Conservation (phyloP, 768 basidiomycete species). For the Russula dissimulans region DNA sequence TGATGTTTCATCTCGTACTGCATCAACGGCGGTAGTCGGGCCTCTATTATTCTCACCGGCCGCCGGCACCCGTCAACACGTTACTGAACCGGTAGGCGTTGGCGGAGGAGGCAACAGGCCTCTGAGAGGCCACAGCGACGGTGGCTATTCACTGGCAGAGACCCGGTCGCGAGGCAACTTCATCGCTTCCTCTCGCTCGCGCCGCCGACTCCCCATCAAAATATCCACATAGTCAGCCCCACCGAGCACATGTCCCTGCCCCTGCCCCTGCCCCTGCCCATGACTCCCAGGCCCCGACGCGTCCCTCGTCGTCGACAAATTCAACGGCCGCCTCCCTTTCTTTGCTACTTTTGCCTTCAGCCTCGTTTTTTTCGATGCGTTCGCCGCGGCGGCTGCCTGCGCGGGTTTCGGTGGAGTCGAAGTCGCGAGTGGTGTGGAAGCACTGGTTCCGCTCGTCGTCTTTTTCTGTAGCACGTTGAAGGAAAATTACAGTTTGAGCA, state of each 20-base stretch:
- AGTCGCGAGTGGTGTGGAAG: neutral
- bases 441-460: conserved; percentile 1
- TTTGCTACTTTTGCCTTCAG: conserved; percentile 26
- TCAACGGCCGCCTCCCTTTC: neutral
- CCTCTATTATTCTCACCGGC: too few relatives aligned
- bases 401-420: conserved; percentile 10
- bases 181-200: conserved; percentile 53
- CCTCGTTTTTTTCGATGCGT: conserved; percentile 36
- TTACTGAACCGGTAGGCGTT: too few relatives aligned
- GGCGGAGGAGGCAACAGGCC: too few relatives aligned
- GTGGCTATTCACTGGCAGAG: too few relatives aligned
- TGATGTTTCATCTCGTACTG: too few relatives aligned
- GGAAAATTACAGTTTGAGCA: neutral
- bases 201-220: conserved; percentile 61
- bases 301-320: conserved; percentile 13
- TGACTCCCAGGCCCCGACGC: too few relatives aligned
- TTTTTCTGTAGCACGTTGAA: conserved; percentile 22
- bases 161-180: conserved; percentile 37
- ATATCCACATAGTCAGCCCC: conserved; percentile 71
- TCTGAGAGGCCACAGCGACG: too few relatives aligned
- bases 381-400: conserved; percentile 20
- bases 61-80: too few relatives aligned
- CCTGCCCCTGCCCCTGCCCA: too few relatives aligned
- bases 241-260: conserved; percentile 44
- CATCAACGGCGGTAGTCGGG: too few relatives aligned